Base-by-base conservation (phyloP, 495 filamentous ascomycete genomes). In the Aspergillus ellipticus region DNA sequence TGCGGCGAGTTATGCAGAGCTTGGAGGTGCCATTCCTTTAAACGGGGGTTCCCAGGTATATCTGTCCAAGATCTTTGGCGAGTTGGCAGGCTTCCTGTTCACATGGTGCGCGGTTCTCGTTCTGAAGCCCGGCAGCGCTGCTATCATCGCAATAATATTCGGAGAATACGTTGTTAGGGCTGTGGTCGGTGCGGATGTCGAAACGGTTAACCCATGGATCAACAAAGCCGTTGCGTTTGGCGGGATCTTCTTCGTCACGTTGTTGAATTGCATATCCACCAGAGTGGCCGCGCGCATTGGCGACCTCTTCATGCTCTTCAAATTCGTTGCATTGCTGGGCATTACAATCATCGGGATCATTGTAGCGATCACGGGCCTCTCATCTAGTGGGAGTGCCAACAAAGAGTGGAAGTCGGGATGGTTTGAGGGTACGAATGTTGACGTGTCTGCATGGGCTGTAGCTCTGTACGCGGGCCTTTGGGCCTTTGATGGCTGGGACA, bases 401-500 rank as follows among this genome's bases (percentile, higher is more conserved):
- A 76, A 78, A 42, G 93, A 96, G 53, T 97, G 93, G 93, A 96
- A 92, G 67, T 85, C 79, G 2, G 83, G 85, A 11, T 98, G 95
- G 94, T 97, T 97, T 64, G 85, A 92, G 55, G 88, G 86, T 37
- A 96, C 92, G 10, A 88, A 77, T 60, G 80, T 82, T n/a, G 85
- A 90, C 66, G 79, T 85, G 15, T 90, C 87, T 15, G 85, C 83
- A 58, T 95, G 89, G 86, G 92, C 92, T 15, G 89, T 97, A 49
- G 94, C 94, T 4, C 69, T 98, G 54, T 98, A 98, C 70, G 93
- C 91, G 22, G 94, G 94, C 9, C 78, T 98, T 2, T 98, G 94
- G 94, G 94, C 94, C 2, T 98, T 93, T 72, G 94, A 98, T 65
- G 94, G 94, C 17, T 98, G 94, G 94, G 94, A 98, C 66, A 98